Evolutionary conservation across 1,284 basidiomycete genomes (phyloP).

Genomic region (Ustilago bromivora): DNA sequence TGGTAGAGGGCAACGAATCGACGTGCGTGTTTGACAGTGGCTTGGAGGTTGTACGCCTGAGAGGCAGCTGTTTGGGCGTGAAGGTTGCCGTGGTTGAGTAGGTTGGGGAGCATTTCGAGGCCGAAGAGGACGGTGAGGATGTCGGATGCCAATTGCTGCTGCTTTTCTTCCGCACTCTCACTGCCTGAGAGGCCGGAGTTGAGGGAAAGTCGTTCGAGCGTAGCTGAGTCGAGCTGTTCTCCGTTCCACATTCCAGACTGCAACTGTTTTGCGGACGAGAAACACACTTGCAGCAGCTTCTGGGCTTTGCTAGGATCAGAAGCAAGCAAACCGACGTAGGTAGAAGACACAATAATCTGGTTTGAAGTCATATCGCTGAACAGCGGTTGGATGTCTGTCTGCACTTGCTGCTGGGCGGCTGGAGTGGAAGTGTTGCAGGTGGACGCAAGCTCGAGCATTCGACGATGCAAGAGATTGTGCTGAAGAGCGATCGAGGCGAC

Average conservation of each 20-base stretch:
- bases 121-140: conserved; percentile 33
- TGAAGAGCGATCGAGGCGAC: conserved; percentile 23
- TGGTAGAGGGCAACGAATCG: conserved; percentile 36
- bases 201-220: conserved; percentile 14
- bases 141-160: conserved; percentile 29
- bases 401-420: conserved; percentile 12
- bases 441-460: conserved; percentile 23
- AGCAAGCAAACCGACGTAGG: conserved; percentile 6
- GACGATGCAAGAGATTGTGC: conserved; percentile 32
- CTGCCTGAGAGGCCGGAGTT: conserved; percentile 7
- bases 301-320: conserved; percentile 9
- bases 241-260: conserved; percentile 15
- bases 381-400: conserved; percentile 23
- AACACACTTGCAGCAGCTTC: conserved; percentile 11
- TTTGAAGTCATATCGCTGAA: conserved; percentile 39
- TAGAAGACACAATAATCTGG: conserved; percentile 27
- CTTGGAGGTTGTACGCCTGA: conserved; percentile 21
- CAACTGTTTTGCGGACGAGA: conserved; percentile 19
- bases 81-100: conserved; percentile 22
- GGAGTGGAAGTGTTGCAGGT: not conserved
- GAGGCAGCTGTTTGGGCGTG: conserved; percentile 31
- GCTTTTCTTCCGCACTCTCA: conserved; percentile 8
- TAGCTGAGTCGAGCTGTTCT: conserved; percentile 1
- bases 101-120: conserved; percentile 31
- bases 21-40: conserved; percentile 26